Percentiles rank a stretch among this genome's conserved stretches.
phyloP scores from a whole-genome alignment of 176 grass and related monocot species.

The Zea mays region DNA sequence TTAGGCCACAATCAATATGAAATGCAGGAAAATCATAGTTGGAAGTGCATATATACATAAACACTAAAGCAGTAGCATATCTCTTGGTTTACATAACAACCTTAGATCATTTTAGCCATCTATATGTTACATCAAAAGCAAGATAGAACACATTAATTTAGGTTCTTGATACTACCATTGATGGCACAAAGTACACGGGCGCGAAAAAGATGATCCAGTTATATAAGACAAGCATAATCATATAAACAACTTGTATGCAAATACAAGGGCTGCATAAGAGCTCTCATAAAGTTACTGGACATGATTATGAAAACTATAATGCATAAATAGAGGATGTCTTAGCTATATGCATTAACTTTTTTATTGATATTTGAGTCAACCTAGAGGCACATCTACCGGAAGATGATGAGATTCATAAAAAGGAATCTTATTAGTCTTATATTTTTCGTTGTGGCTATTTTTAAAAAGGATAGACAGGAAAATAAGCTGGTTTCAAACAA shows the following conservation, averaged over 20 bases:
- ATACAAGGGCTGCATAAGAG: background rate
- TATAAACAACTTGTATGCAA: background rate
- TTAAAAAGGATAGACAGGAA: background rate
- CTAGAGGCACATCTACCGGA: background rate
- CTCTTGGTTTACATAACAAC: too few species aligned
- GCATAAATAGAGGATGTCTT: background rate
- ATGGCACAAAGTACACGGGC: too few species aligned
- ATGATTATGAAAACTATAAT: background rate
- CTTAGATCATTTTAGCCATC: too few species aligned
- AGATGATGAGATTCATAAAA: background rate
- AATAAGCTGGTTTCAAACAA: slow-evolving; percentile 1
- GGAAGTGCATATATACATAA: too few species aligned
- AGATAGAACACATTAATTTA: too few species aligned
- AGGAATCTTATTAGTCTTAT: background rate
- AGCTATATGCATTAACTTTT: background rate
- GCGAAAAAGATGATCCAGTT: too few species aligned
- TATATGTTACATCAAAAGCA: too few species aligned
- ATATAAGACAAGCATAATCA: too few species aligned
- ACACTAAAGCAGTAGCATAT: too few species aligned
- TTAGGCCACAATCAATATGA: too few species aligned
- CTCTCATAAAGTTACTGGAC: background rate
- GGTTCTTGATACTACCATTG: too few species aligned
- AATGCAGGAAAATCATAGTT: too few species aligned
- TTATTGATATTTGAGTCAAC: background rate
- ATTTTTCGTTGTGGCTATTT: background rate